Evolutionary conservation across 108 stramenopile species (phyloP).

Genomic region (Aurantiochytrium sp.): DNA sequence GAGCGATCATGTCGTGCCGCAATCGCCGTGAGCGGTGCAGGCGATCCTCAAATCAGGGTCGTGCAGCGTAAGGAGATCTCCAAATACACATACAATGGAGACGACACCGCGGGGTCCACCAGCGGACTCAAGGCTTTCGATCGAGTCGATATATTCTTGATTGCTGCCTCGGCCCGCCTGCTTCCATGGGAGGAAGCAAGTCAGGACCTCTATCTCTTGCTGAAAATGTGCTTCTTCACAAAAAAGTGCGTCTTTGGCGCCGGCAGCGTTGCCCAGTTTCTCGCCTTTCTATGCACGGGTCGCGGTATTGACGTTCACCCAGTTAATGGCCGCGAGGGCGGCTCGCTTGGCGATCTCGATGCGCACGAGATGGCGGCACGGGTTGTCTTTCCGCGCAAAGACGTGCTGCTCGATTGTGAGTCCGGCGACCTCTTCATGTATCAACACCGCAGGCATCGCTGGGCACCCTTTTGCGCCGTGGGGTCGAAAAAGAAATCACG

Average conservation of each 20-base stretch:
- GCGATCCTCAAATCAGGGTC: neutral
- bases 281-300: neutral
- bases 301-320: neutral
- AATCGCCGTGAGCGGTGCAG: neutral
- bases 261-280: neutral
- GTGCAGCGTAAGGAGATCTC: neutral
- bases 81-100: neutral
- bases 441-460: neutral
- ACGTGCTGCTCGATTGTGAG: neutral
- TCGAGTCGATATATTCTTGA: neutral
- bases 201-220: neutral
- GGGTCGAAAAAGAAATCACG: neutral
- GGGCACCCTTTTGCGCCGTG: neutral
- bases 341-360: neutral
- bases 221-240: neutral
- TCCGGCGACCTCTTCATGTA: neutral
- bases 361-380: neutral
- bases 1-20: neutral
- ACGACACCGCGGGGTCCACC: neutral
- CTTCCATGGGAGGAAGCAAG: neutral
- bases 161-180: neutral
- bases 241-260: constrained; percentile 5
- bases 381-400: neutral
- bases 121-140: constrained; percentile 4
- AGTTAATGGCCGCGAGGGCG: neutral